Percentiles rank a stretch among this genome's conserved stretches.
phyloP scores from a whole-genome alignment of 2,329 filamentous ascomycete species.

The Epicoccum sorghinum region DNA sequence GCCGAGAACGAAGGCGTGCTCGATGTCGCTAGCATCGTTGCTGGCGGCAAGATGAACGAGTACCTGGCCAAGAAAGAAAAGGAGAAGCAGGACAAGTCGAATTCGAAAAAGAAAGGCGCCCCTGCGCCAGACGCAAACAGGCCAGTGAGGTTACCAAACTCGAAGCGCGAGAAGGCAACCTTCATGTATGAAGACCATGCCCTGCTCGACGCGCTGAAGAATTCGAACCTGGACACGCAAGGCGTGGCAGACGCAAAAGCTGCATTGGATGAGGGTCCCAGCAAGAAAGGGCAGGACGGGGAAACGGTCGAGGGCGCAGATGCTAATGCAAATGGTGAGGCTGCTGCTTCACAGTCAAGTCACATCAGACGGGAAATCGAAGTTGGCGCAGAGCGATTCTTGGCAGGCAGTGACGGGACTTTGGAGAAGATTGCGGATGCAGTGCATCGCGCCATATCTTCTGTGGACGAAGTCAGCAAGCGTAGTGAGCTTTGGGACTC shows the following conservation, averaged over 20 bases:
- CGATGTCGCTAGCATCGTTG: slow-evolving; percentile 84
- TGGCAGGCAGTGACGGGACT: slow-evolving; percentile 68
- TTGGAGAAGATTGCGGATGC: slow-evolving; percentile 84
- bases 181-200: slow-evolving; percentile 77
- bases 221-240: slow-evolving; percentile 54
- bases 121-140: slow-evolving; percentile 67
- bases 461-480: slow-evolving; percentile 83
- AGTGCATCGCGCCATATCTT: slow-evolving; percentile 82
- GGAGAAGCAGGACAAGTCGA: slow-evolving; percentile 71
- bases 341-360: slow-evolving; percentile 27
- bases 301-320: slow-evolving; percentile 39
- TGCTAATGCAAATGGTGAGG: slow-evolving; percentile 34
- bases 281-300: slow-evolving; percentile 47
- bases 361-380: slow-evolving; percentile 68
- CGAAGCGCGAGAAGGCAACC: slow-evolving; percentile 70
- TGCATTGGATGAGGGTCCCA: slow-evolving; percentile 56
- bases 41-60: slow-evolving; percentile 79
- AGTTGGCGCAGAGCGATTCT: slow-evolving; percentile 76
- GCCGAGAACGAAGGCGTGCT: slow-evolving; percentile 74
- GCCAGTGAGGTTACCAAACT: slow-evolving; percentile 70
- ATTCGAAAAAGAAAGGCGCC: slow-evolving; percentile 63
- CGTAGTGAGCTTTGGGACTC: slow-evolving; percentile 90
- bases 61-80: slow-evolving; percentile 83
- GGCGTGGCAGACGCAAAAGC: slow-evolving; percentile 59
- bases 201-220: slow-evolving; percentile 60